Evolutionary conservation across 192 early-diverging fungal genomes (phyloP), one percentile per base, ranked within the genome.

Genomic region (Pilobolus umbonatus): DNA sequence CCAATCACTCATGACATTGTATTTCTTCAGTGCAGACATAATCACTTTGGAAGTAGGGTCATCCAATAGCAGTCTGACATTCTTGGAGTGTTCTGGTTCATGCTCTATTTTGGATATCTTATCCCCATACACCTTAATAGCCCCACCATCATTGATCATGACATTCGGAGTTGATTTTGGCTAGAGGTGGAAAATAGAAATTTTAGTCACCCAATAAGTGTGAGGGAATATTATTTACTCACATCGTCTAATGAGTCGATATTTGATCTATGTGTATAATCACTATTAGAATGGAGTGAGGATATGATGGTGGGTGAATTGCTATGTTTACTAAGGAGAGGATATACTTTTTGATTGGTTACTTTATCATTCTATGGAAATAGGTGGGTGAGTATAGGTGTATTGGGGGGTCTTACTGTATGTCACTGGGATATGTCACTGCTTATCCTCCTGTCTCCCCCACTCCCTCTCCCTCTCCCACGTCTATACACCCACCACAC

Each of bases 41-140:
- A 98, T 73, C n/a, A 98, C 89, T 53, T 89, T 91, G 24, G 80
- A 78, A 68, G 90, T 90, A 21, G 88, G 83, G 68, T 95, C 93
- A 22, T 85, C 86, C 29, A 85, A 71, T 52, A 86, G 83, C 9
- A 95, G 78, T 42, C 88, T 85, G 58, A 95, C 90, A 51, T 81
- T 91, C 71, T 94, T 93, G 71, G 89, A 93, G 1, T 89, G 74
- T 38, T 54, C 52, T 22, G 52, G 52, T 38, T 54, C 52, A 22
- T 54, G 52, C 65, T 91, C 90, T 59, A 73, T 40, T 14, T 76
- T 75, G 17, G 56, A 51, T 45, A 72, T 72, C 31, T 85, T 84
- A 61, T 93, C 89, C 29, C 90, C 88, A 61, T 91, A 93, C 9
- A 97, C 88, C 47, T 90, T 84, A 65, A 95, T 93, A 8, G 85